phyloP scores from a whole-genome alignment of 495 filamentous ascomycete genomes.

The Penicillium verhagenii region DNA sequence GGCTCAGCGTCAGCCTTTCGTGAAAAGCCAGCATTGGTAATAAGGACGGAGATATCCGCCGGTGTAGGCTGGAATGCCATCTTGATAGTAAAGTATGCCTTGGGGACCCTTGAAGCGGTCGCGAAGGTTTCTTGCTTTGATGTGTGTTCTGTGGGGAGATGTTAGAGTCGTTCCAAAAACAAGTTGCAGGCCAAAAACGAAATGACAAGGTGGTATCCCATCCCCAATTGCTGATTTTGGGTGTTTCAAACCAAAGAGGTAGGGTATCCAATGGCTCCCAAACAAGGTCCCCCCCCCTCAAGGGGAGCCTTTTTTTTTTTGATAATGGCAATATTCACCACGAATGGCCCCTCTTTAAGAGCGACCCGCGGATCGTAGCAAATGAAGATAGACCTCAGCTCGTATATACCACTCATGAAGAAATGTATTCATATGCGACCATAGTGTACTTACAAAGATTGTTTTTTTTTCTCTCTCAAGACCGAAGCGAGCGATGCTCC shows the following conservation, averaged over 20 bases:
- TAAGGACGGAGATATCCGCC: conserved; percentile 78
- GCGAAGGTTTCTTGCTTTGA: background rate
- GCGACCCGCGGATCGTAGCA: background rate
- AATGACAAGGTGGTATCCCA: no score
- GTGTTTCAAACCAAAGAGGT: background rate
- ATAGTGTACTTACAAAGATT: conserved; percentile 3
- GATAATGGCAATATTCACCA: background rate
- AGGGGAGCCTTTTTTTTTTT: no score
- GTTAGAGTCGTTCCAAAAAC: background rate
- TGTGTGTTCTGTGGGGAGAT: background rate
- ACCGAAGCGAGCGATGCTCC: conserved; percentile 1
- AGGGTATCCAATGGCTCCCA: background rate
- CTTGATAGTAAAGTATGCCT: background rate
- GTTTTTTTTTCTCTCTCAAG: no score
- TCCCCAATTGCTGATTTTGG: no score
- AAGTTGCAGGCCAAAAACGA: background rate
- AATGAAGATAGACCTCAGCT: background rate
- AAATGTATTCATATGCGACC: background rate
- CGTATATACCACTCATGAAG: background rate
- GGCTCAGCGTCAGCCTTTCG: conserved; percentile 71
- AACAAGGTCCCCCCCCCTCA: background rate
- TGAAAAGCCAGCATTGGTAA: conserved; percentile 70
- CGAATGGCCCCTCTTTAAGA: background rate
- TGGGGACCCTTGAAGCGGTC: no score
- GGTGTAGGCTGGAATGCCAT: conserved; percentile 57